phyloP scores from a whole-genome alignment of 805 yeast genomes.

The Saturnispora dispora region DNA sequence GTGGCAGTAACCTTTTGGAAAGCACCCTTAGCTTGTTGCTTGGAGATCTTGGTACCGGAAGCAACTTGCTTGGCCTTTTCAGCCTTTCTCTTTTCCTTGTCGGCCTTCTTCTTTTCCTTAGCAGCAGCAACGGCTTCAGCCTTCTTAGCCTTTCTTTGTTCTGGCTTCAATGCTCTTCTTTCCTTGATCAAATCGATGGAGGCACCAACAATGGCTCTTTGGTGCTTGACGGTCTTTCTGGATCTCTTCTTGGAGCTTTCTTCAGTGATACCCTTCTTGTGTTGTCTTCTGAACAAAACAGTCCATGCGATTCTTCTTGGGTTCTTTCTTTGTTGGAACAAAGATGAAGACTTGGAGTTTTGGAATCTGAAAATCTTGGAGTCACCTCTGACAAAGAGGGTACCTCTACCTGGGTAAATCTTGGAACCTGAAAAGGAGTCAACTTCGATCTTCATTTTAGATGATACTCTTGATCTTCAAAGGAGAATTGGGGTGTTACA shows the following conservation, averaged over 20 bases:
- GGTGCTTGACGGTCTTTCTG: slow-evolving; percentile 96
- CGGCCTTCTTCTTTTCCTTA: slow-evolving; percentile 85
- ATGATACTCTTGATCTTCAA: not conserved
- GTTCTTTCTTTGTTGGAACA: slow-evolving; percentile 99
- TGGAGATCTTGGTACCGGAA: slow-evolving; percentile 73
- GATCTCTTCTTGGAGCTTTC: slow-evolving; percentile 95
- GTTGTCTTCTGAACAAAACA: slow-evolving; percentile 98
- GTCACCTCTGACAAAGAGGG: slow-evolving; percentile 98
- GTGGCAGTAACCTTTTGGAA: slow-evolving; percentile 95
- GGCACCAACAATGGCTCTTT: slow-evolving; percentile 99
- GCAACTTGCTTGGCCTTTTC: slow-evolving; percentile 79
- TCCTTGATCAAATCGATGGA: slow-evolving; percentile 96
- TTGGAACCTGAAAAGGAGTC: slow-evolving; percentile 99
- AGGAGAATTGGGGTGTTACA: not conserved
- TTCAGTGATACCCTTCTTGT: slow-evolving; percentile 99
- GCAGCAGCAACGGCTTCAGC: slow-evolving; percentile 76
- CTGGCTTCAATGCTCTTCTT: slow-evolving; percentile 93
- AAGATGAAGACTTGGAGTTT: slow-evolving; percentile 93
- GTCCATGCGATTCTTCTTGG: slow-evolving; percentile 99
- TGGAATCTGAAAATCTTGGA: slow-evolving; percentile 99
- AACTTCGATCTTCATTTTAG: slow-evolving; percentile 93
- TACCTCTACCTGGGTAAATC: slow-evolving; percentile 99
- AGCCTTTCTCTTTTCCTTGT: slow-evolving; percentile 92
- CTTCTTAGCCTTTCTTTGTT: slow-evolving; percentile 96
- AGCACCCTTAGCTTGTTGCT: slow-evolving; percentile 97